These are phyloP conservation scores for Sphagnum fallax DNA, from an alignment of 228 moss, liverwort and hornwort genomes.

Conservation along the genomic window DNA sequence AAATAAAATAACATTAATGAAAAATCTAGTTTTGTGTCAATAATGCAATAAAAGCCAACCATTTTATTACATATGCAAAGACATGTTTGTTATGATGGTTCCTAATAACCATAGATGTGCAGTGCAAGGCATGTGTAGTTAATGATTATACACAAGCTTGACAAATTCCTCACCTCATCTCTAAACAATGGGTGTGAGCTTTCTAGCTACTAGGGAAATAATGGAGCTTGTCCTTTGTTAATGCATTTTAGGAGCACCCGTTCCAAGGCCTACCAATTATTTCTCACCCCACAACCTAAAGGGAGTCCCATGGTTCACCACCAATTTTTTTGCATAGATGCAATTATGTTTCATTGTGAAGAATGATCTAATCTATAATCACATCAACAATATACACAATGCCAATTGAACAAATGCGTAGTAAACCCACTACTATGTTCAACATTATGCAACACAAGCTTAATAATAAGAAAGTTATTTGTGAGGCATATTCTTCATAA, in stretches of 20 bases:
- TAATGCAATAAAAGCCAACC: no score
- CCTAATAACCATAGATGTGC: background rate
- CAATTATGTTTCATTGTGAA: constrained; percentile 45
- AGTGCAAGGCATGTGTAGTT: constrained; percentile 28
- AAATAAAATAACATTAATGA: no score
- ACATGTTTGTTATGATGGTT: background rate
- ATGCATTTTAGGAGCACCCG: constrained; percentile 99
- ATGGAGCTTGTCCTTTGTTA: constrained; percentile 94
- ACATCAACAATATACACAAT: constrained; percentile 32
- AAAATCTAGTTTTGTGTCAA: no score
- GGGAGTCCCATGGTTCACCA: constrained; percentile 51
- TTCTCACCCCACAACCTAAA: constrained; percentile 72
- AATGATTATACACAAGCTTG: constrained; percentile 45
- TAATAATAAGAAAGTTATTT: constrained; percentile 5
- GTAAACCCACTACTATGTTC: background rate
- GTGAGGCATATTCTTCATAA: constrained; percentile 10
- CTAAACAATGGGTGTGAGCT: constrained; percentile 76
- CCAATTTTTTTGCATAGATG: constrained; percentile 64
- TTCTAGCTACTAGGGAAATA: constrained; percentile 86
- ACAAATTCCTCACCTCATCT: constrained; percentile 97
- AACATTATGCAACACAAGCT: constrained; percentile 6
- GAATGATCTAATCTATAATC: constrained; percentile 38
- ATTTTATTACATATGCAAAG: no score
- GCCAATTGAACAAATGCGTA: constrained; percentile 3
- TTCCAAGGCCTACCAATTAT: constrained; percentile 65